phyloP scores from a whole-genome alignment of 345 rosid species.

The Arabidopsis arenosa region DNA sequence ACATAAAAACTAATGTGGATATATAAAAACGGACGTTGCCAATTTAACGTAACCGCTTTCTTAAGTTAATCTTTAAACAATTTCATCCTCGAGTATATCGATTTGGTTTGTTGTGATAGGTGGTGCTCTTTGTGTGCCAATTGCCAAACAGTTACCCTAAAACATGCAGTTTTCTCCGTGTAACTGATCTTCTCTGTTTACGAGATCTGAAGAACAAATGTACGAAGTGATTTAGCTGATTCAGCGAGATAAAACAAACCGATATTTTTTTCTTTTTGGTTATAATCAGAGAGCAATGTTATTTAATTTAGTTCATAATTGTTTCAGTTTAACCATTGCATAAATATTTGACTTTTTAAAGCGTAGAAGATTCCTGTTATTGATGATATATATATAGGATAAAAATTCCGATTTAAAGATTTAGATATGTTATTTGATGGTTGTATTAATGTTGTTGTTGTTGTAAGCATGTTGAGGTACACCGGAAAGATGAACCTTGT shows the following conservation, averaged over 20 bases:
- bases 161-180: neutral
- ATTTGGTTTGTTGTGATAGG: constrained; percentile 26
- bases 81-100: constrained; percentile 33
- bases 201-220: neutral
- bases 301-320: neutral
- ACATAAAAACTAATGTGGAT: constrained; percentile 8
- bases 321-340: neutral
- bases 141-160: constrained; percentile 10
- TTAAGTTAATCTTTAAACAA: neutral
- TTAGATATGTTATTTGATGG: neutral
- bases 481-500: neutral
- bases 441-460: neutral
- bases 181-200: constrained; percentile 5
- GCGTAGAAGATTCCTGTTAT: neutral
- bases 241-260: neutral
- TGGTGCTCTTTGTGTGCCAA: constrained; percentile 28
- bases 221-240: neutral
- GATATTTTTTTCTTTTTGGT: neutral
- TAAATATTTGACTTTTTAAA: neutral
- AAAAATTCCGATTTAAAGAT: too few relatives aligned
- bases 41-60: constrained; percentile 12
- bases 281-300: neutral
- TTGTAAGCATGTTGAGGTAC: neutral
- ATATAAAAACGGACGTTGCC: constrained; percentile 11
- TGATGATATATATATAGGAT: too few relatives aligned